These are phyloP conservation scores for Calonectria hawksworthii DNA, from an alignment of 2,329 filamentous ascomycete genomes.

Conservation along the genomic window DNA sequence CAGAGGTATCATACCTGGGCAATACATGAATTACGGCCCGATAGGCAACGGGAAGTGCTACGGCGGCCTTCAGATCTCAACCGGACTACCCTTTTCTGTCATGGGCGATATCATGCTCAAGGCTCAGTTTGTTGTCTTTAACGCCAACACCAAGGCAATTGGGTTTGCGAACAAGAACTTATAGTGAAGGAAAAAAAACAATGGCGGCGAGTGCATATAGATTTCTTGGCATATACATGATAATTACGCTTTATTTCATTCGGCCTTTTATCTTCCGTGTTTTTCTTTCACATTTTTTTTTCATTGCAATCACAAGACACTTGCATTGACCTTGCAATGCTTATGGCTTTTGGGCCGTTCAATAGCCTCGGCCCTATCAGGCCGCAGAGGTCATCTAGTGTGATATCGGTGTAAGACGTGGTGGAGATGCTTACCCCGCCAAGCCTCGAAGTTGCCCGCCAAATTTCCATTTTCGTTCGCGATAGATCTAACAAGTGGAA, in stretches of 20 bases:
- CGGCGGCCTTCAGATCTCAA: conserved; percentile 55
- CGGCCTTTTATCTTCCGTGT: no score
- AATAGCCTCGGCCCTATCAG: no score
- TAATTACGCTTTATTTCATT: not conserved
- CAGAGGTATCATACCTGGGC: conserved; percentile 51
- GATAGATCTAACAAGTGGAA: not conserved
- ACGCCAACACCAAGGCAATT: conserved; percentile 48
- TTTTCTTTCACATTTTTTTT: no score
- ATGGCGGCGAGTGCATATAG: not conserved
- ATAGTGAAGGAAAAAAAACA: not conserved
- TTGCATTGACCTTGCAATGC: not conserved
- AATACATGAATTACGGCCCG: conserved; percentile 55
- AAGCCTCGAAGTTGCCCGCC: not conserved
- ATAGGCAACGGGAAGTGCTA: conserved; percentile 49
- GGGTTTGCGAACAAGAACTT: conserved; percentile 57
- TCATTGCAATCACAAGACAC: not conserved
- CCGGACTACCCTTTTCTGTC: conserved; percentile 54
- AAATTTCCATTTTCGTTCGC: not conserved
- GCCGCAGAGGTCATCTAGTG: not conserved
- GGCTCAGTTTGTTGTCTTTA: conserved; percentile 60
- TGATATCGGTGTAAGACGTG: not conserved
- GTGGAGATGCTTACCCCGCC: not conserved
- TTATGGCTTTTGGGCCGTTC: not conserved
- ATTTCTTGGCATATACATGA: not conserved
- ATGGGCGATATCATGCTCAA: conserved; percentile 59